Evolutionary conservation across 2,329 filamentous ascomycete species (phyloP).

Genomic region (Clarireedia paspali): DNA sequence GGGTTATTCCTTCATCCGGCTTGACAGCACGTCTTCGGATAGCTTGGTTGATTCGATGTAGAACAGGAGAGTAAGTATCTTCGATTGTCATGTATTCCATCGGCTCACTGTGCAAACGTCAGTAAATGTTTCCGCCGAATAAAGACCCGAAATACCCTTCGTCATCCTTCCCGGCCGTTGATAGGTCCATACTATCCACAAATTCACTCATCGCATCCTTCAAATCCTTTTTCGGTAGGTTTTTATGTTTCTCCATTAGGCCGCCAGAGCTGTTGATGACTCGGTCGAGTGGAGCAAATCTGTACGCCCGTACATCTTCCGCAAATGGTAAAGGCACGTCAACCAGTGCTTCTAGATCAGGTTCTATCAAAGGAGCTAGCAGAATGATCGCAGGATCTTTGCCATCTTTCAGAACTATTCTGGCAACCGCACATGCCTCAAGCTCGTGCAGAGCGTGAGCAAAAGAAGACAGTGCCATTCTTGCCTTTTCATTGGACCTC

Average conservation of each 20-base stretch:
- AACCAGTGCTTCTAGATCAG: slow-evolving; percentile 75
- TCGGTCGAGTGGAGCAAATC: slow-evolving; percentile 81
- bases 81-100: slow-evolving; percentile 70
- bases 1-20: slow-evolving; percentile 55
- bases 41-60: slow-evolving; percentile 86
- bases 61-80: slow-evolving; percentile 72
- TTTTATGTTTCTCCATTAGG: slow-evolving; percentile 70
- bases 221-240: slow-evolving; percentile 70
- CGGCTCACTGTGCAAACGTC: slow-evolving; percentile 33
- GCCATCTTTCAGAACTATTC: slow-evolving; percentile 76
- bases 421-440: slow-evolving; percentile 77
- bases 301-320: slow-evolving; percentile 85
- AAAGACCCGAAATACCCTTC: slow-evolving; percentile 48
- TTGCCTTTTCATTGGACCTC: slow-evolving; percentile 71
- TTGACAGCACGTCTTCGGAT: slow-evolving; percentile 76
- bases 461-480: slow-evolving; percentile 79
- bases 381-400: slow-evolving; percentile 72
- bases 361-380: slow-evolving; percentile 71
- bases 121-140: slow-evolving; percentile 12
- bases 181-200: slow-evolving; percentile 88
- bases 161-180: slow-evolving; percentile 62
- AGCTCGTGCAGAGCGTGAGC: slow-evolving; percentile 81
- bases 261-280: slow-evolving; percentile 84
- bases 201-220: slow-evolving; percentile 80
- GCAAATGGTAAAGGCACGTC: slow-evolving; percentile 89